These are phyloP conservation scores for Entomortierella beljakovae DNA, from an alignment of 192 early-diverging fungal species.

Conservation along the genomic window DNA sequence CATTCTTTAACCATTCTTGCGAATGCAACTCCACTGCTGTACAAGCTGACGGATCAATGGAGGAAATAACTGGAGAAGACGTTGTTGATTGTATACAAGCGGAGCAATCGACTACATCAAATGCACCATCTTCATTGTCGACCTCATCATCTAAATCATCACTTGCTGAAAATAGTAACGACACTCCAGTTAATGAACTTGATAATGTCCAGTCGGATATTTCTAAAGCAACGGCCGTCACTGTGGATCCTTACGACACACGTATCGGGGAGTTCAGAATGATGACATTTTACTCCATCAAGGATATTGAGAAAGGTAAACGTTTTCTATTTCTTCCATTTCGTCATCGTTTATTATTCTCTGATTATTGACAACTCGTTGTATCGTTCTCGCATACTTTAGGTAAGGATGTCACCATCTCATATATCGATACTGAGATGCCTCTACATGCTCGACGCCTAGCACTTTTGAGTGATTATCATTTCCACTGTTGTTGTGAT, in stretches of 20 bases:
- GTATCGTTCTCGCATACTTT: no score
- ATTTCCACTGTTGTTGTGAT: conserved; percentile 70
- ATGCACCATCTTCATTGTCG: neutral
- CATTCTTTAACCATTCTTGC: conserved; percentile 79
- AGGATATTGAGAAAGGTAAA: conserved; percentile 40
- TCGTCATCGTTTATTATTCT: neutral
- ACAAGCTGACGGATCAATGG: conserved; percentile 36
- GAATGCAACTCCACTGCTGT: conserved; percentile 58
- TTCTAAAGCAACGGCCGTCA: neutral
- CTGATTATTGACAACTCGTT: no score
- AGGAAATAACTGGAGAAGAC: conserved; percentile 13
- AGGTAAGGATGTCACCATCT: conserved; percentile 70
- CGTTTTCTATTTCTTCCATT: neutral
- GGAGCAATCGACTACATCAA: neutral
- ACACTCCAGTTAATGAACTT: neutral
- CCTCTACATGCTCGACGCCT: conserved; percentile 68
- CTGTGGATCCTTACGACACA: conserved; percentile 9
- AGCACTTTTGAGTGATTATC: conserved; percentile 67
- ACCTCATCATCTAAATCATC: conserved; percentile 51
- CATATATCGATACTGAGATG: conserved; percentile 73
- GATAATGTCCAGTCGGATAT: conserved; percentile 1
- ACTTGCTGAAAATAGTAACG: neutral
- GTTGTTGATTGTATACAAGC: conserved; percentile 10
- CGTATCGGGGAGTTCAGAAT: conserved; percentile 30
- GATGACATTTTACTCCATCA: conserved; percentile 49